Percentiles rank a stretch among this genome's conserved stretches.
phyloP scores from a whole-genome alignment of 139 green algal species.

The Chlorella sp. region DNA sequence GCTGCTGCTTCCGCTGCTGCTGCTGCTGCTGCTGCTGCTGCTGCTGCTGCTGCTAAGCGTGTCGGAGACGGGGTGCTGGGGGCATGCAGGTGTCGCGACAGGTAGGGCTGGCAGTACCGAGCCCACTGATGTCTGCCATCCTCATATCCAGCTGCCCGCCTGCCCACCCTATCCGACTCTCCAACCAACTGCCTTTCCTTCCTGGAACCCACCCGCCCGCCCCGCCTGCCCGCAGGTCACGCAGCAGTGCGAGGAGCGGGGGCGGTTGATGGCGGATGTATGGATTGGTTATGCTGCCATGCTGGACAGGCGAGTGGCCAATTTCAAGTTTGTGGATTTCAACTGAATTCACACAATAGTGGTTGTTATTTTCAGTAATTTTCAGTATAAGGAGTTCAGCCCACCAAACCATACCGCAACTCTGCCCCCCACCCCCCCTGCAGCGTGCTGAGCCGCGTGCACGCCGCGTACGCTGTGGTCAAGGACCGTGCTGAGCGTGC shows the following conservation, averaged over 20 bases:
- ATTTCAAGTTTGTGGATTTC: not conserved
- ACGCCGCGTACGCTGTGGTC: constrained; percentile 12
- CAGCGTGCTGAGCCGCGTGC: constrained; percentile 31
- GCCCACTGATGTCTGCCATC: not conserved
- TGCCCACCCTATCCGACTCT: too few species aligned
- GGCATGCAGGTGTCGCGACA: not conserved
- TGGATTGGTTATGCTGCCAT: constrained; percentile 31
- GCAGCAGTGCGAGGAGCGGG: constrained; percentile 24
- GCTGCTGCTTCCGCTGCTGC: too few species aligned
- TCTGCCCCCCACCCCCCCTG: not conserved
- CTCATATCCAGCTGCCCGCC: not conserved
- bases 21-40: too few species aligned
- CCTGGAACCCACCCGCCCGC: too few species aligned
- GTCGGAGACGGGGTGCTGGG: not conserved
- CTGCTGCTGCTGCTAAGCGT: not conserved
- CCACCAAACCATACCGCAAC: not conserved
- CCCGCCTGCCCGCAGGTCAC: constrained; percentile 1
- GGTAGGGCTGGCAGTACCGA: not conserved
- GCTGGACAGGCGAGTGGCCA: constrained; percentile 3
- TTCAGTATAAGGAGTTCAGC: too few species aligned
- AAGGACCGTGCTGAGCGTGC: constrained; percentile 32
- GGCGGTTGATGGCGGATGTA: constrained; percentile 26
- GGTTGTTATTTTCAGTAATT: too few species aligned
- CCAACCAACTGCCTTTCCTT: not conserved
- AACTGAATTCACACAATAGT: too few species aligned